These are phyloP conservation scores for Pyrus communis DNA, from an alignment of 306 rosid species.

Conservation along the genomic window DNA sequence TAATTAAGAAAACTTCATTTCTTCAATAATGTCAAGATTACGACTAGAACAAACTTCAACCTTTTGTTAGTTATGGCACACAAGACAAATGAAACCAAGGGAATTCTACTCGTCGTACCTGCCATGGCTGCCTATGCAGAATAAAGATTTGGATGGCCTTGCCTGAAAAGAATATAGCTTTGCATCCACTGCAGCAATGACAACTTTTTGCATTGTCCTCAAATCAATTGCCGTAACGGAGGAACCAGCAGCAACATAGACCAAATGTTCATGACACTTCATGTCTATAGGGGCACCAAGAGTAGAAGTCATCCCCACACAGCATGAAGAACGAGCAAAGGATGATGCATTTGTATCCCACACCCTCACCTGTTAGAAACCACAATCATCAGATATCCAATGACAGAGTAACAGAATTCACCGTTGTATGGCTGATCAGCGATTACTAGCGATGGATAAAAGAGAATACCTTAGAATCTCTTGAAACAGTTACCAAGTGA, in stretches of 20 bases:
- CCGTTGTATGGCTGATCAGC: too few species aligned
- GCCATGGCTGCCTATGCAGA: conserved; percentile 61
- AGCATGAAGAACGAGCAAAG: conserved; percentile 53
- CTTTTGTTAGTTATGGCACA: conserved; percentile 2
- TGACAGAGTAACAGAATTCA: background rate
- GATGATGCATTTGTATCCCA: conserved; percentile 72
- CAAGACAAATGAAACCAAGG: background rate
- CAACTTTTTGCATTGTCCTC: conserved; percentile 71
- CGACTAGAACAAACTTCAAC: background rate
- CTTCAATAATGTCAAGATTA: background rate
- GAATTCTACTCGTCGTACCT: conserved; percentile 32
- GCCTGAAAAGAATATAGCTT: conserved; percentile 54
- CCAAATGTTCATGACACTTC: conserved; percentile 69
- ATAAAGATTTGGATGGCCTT: conserved; percentile 55
- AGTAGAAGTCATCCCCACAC: conserved; percentile 73
- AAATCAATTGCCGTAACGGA: conserved; percentile 60
- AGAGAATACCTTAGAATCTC: conserved; percentile 63
- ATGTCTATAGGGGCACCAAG: conserved; percentile 51
- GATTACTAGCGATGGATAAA: background rate
- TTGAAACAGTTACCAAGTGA: conserved; percentile 69
- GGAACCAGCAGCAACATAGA: conserved; percentile 65
- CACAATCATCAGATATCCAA: conserved; percentile 13
- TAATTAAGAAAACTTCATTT: background rate
- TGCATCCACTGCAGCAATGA: conserved; percentile 43
- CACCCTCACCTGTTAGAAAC: conserved; percentile 56